A percentile compares a stretch with the other conserved stretches of the same genome.
Evolutionary conservation across 192 early-diverging fungal genomes (phyloP).

Genomic region (Gigaspora rosea): DNA sequence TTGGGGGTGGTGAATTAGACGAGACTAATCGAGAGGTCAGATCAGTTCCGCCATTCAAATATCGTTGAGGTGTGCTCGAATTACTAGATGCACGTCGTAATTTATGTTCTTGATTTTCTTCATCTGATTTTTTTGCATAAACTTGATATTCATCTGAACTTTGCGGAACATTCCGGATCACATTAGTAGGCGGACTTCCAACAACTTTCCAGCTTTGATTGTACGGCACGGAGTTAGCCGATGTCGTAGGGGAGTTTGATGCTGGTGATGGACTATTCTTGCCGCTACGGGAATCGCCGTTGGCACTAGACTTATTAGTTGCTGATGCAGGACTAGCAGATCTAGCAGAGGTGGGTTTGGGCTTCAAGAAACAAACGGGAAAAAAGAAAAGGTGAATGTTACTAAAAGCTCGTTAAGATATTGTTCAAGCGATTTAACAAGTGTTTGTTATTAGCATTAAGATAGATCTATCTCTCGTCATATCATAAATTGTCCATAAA

Average conservation of each 20-base stretch:
- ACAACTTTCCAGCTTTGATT: slow-evolving; percentile 57
- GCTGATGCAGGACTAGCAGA: slow-evolving; percentile 24
- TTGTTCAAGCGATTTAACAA: slow-evolving; percentile 21
- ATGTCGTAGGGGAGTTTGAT: slow-evolving; percentile 30
- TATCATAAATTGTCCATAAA: too few relatives aligned
- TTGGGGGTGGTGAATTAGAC: slow-evolving; percentile 14
- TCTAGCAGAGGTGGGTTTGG: slow-evolving; percentile 22
- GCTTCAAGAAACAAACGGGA: not conserved
- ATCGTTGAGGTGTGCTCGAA: slow-evolving; percentile 21
- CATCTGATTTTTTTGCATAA: slow-evolving; percentile 20
- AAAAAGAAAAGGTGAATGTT: not conserved
- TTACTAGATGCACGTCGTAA: slow-evolving; percentile 14
- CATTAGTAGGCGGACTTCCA: slow-evolving; percentile 57
- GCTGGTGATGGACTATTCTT: slow-evolving; percentile 30
- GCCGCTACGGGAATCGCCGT: slow-evolving; percentile 18
- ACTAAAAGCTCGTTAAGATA: not conserved
- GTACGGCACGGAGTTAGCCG: slow-evolving; percentile 5
- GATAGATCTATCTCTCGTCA: too few relatives aligned
- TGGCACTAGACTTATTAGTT: slow-evolving; percentile 16
- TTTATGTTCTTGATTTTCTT: slow-evolving; percentile 21
- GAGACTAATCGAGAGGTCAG: slow-evolving; percentile 20
- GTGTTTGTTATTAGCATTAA: not conserved
- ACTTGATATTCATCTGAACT: slow-evolving; percentile 23
- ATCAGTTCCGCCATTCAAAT: slow-evolving; percentile 24
- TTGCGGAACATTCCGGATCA: slow-evolving; percentile 45